Conservation (phyloP, 2,329 filamentous ascomycete species). For the Trichoderma polysporum region DNA sequence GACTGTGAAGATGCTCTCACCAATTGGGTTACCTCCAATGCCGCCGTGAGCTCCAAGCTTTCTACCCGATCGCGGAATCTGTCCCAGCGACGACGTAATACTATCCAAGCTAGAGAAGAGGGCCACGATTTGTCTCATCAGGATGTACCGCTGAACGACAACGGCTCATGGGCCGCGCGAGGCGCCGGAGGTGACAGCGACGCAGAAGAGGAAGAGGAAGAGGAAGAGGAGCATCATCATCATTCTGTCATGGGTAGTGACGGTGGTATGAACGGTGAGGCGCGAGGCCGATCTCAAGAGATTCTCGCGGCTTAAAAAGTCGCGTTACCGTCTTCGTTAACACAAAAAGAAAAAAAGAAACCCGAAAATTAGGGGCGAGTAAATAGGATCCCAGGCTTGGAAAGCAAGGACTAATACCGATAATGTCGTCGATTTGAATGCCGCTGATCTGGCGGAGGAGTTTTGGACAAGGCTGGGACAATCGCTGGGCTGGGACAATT, state of each 20-base stretch:
- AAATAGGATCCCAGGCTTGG: conserved; percentile 2
- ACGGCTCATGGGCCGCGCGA: conserved; percentile 79
- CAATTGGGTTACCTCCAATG: conserved; percentile 93
- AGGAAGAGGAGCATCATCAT: conserved; percentile 50
- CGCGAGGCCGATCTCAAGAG: conserved; percentile 56
- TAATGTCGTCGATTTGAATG: conserved; percentile 21
- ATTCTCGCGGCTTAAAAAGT: conserved; percentile 35
- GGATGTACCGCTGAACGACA: conserved; percentile 74
- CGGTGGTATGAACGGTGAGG: conserved; percentile 55
- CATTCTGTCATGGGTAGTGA: conserved; percentile 55
- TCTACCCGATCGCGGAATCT: conserved; percentile 85
- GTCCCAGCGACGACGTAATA: conserved; percentile 77
- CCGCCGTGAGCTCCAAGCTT: conserved; percentile 82
- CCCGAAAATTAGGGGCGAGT: conserved; percentile 9
- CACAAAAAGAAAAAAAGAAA: not conserved
- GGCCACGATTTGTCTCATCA: conserved; percentile 78
- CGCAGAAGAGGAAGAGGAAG: conserved; percentile 58
- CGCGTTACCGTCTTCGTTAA: not conserved
- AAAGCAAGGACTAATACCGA: conserved; percentile 14
- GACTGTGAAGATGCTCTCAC: conserved; percentile 97
- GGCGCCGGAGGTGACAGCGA: conserved; percentile 63
- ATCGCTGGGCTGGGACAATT: conserved; percentile 20
- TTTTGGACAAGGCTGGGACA: conserved; percentile 24
- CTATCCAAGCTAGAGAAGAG: conserved; percentile 66
- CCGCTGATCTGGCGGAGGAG: conserved; percentile 30